Evolutionary conservation across 2,329 filamentous ascomycete genomes (phyloP).

Genomic region (Cercospora sesami): DNA sequence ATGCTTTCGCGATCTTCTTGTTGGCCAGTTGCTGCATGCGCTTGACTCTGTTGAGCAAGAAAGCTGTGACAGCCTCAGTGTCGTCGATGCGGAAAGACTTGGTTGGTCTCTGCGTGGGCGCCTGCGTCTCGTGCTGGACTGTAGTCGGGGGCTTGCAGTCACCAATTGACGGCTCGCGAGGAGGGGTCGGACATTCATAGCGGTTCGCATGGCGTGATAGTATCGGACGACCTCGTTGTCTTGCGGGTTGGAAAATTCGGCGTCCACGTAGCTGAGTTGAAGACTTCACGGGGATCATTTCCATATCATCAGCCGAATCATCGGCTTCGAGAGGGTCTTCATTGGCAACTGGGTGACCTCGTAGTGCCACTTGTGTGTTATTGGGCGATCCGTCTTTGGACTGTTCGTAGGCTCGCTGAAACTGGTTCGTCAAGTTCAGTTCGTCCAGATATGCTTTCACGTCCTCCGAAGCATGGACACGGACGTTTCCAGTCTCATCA

Average conservation of each 20-base stretch:
- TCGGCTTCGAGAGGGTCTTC: conserved; percentile 1
- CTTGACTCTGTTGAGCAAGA: conserved; percentile 22
- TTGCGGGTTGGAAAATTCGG: conserved; percentile 3
- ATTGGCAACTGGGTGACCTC: conserved; percentile 1
- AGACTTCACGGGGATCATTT: neutral
- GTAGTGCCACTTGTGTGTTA: neutral
- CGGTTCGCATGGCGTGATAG: conserved; percentile 13
- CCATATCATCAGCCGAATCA: neutral
- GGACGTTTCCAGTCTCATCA: conserved; percentile 20
- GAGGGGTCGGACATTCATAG: conserved; percentile 7
- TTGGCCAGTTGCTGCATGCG: conserved; percentile 68
- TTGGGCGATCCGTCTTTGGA: neutral
- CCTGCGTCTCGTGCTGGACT: neutral
- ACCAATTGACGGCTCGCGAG: neutral
- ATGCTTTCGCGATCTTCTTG: conserved; percentile 72
- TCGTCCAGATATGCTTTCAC: conserved; percentile 19
- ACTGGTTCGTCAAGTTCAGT: conserved; percentile 3
- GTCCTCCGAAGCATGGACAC: conserved; percentile 13
- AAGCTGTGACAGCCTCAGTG: conserved; percentile 15
- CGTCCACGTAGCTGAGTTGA: conserved; percentile 1
- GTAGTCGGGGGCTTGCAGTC: neutral
- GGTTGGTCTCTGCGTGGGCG: conserved; percentile 3
- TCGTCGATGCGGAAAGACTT: conserved; percentile 25
- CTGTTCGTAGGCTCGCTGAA: conserved; percentile 11
- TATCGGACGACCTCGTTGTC: conserved; percentile 20